These are phyloP conservation scores for Amanita inopinata DNA, from an alignment of 768 basidiomycete genomes.

Conservation along the genomic window DNA sequence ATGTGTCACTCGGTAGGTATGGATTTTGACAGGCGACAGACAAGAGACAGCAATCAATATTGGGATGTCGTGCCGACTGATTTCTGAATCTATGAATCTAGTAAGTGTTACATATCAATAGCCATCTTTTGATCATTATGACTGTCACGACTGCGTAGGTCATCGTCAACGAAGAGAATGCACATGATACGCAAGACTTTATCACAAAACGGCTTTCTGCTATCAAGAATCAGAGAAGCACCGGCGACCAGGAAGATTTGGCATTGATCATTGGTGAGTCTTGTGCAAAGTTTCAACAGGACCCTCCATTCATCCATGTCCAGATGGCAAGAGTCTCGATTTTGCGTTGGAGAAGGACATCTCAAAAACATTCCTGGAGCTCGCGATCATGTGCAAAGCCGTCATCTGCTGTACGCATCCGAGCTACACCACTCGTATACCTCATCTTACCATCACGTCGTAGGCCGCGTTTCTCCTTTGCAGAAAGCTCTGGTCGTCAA, in stretches of 20 bases:
- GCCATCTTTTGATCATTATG: background rate
- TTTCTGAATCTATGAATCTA: conserved; percentile 97
- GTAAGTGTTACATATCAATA: conserved; percentile 32
- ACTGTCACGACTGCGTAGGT: conserved; percentile 40
- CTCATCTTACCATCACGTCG: conserved; percentile 7
- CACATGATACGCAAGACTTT: conserved; percentile 76
- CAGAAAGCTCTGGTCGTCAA: conserved; percentile 98
- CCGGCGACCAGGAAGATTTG: conserved; percentile 90
- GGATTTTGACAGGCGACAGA: conserved; percentile 96
- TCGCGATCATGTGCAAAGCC: conserved; percentile 97
- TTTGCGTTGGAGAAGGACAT: conserved; percentile 92
- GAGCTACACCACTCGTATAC: background rate
- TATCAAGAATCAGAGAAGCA: conserved; percentile 85
- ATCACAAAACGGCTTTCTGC: conserved; percentile 82
- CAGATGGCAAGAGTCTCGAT: conserved; percentile 91
- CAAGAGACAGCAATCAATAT: conserved; percentile 99
- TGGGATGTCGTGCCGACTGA: conserved; percentile 92
- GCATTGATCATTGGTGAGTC: conserved; percentile 84
- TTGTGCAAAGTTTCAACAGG: background rate
- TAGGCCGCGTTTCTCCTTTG: conserved; percentile 92
- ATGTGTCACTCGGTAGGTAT: conserved; percentile 45
- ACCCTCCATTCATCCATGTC: conserved; percentile 5
- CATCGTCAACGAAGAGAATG: conserved; percentile 85
- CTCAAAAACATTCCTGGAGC: conserved; percentile 82
- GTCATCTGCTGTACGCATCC: conserved; percentile 86